Conservation (phyloP, 345 rosid genomes). For the Pseudoturritis turrita region DNA sequence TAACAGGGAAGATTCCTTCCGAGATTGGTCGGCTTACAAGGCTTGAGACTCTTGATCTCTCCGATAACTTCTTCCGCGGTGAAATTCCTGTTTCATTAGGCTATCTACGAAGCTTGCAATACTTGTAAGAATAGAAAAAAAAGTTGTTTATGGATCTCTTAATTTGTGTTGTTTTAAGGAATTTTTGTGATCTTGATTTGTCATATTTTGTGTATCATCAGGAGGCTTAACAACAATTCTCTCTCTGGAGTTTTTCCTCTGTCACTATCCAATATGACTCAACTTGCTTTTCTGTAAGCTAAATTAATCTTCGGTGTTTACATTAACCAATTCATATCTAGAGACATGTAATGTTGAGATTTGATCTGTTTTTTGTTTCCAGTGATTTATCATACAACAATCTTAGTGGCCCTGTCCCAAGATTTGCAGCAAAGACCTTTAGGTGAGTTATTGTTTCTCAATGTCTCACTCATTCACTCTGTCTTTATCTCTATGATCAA, state of each 20-base stretch:
- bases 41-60: conserved; percentile 91
- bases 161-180: not conserved
- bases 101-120: conserved; percentile 59
- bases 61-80: conserved; percentile 67
- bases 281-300: conserved; percentile 83
- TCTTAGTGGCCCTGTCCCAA: conserved; percentile 82
- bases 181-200: not conserved
- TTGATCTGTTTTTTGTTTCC: conserved; percentile 18
- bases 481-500: not conserved
- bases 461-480: conserved; percentile 3
- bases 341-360: not conserved
- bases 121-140: conserved; percentile 54
- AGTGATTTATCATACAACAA: conserved; percentile 96
- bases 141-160: not conserved
- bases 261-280: conserved; percentile 80
- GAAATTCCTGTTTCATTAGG: conserved; percentile 67
- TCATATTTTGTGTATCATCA: conserved; percentile 22
- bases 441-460: conserved; percentile 45
- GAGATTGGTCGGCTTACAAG: conserved; percentile 69
- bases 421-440: conserved; percentile 86
- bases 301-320: not conserved
- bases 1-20: conserved; percentile 74
- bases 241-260: conserved; percentile 66
- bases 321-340: not conserved
- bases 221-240: conserved; percentile 94